Conservation (phyloP, 768 basidiomycete genomes). For the Cystobasidium onofrii region DNA sequence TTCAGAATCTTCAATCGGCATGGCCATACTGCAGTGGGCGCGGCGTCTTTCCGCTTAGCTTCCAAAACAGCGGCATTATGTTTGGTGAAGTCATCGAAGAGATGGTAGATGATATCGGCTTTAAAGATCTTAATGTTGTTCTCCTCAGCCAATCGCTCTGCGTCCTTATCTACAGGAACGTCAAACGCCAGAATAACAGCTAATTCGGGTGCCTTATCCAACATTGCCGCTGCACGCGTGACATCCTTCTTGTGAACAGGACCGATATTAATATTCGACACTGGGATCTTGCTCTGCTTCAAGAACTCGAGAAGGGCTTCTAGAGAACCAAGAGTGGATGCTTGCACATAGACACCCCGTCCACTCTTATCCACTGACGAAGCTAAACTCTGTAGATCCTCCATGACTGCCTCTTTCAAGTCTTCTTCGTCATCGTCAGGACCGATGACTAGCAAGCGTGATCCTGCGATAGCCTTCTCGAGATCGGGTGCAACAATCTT, state of each 20-base stretch:
- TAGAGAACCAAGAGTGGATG: conserved; percentile 90
- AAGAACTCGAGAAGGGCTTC: conserved; percentile 96
- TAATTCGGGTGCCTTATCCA: conserved; percentile 90
- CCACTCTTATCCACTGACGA: conserved; percentile 90
- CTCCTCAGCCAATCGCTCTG: conserved; percentile 81
- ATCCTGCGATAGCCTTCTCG: conserved; percentile 96
- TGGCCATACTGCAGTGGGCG: conserved; percentile 93
- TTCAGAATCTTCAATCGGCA: conserved; percentile 85
- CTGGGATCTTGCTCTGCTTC: conserved; percentile 83
- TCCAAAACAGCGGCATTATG: conserved; percentile 87
- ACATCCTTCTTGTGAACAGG: conserved; percentile 93
- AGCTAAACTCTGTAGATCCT: conserved; percentile 76
- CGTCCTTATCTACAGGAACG: conserved; percentile 85
- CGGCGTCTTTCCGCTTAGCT: conserved; percentile 83
- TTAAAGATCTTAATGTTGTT: conserved; percentile 90
- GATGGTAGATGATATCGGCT: conserved; percentile 98
- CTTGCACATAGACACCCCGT: conserved; percentile 94
- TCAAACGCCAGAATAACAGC: conserved; percentile 96
- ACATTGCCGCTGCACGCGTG: conserved; percentile 83
- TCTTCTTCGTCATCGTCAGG: conserved; percentile 97
- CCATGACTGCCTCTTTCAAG: conserved; percentile 89
- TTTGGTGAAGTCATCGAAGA: conserved; percentile 90
- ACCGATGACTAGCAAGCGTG: conserved; percentile 79
- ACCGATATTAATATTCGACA: conserved; percentile 89
- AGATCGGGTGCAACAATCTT: conserved; percentile 91